Percentiles rank a stretch among this genome's conserved stretches.
phyloP scores from a whole-genome alignment of 2,329 filamentous ascomycete species.

The Aspergillus sp. region DNA sequence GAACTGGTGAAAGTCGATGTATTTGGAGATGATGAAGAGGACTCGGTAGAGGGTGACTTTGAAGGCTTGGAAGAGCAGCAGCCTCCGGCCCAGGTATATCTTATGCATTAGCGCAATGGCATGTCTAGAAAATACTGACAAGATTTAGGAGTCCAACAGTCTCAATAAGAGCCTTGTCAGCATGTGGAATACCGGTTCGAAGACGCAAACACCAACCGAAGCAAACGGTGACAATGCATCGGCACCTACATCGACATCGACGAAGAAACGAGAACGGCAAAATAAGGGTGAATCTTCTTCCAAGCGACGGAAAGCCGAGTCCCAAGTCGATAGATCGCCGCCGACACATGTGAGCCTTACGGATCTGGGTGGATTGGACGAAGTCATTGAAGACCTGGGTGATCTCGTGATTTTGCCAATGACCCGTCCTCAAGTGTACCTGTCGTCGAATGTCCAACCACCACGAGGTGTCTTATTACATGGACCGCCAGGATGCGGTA shows the following conservation, averaged over 20 bases:
- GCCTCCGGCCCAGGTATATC: constrained; percentile 19
- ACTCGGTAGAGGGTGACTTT: constrained; percentile 46
- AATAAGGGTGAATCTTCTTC: constrained; percentile 59
- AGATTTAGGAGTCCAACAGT: constrained; percentile 47
- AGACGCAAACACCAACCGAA: constrained; percentile 26
- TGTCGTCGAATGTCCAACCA: constrained; percentile 59
- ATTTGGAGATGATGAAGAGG: constrained; percentile 47
- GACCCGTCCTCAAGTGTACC: constrained; percentile 59
- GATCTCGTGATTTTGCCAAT: constrained; percentile 69
- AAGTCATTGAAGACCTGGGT: constrained; percentile 62
- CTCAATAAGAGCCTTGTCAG: constrained; percentile 61
- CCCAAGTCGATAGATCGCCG: constrained; percentile 55
- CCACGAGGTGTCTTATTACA: constrained; percentile 71
- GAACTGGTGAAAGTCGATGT: constrained; percentile 63
- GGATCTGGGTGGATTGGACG: constrained; percentile 70
- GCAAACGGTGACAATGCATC: constrained; percentile 16
- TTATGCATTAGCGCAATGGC: background rate
- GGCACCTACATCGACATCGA: constrained; percentile 25
- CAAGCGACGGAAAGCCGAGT: constrained; percentile 57
- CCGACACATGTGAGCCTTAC: constrained; percentile 61
- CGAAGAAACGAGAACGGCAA: constrained; percentile 55
- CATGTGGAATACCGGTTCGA: constrained; percentile 46
- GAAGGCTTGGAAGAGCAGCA: constrained; percentile 40
- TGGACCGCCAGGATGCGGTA: constrained; percentile 78
- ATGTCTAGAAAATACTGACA: constrained; percentile 11